Conservation (phyloP, 2,329 filamentous ascomycete species). For the Ophiostoma angusticollis region DNA sequence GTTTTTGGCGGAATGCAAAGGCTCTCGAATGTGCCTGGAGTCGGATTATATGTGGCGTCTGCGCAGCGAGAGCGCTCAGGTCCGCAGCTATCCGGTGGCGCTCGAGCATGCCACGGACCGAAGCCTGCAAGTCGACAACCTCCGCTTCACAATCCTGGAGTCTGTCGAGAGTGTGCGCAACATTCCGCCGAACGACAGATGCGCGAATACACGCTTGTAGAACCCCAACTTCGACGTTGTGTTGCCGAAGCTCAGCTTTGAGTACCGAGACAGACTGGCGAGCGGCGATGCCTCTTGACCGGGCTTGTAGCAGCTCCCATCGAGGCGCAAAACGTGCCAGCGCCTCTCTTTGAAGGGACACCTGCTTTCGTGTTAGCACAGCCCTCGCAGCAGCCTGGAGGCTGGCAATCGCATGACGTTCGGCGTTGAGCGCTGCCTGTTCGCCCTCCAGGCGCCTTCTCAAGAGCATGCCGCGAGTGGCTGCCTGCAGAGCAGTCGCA, state of each 20-base stretch:
- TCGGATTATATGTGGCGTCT: constrained; percentile 42
- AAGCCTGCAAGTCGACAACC: constrained; percentile 42
- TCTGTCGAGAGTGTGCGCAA: constrained; percentile 34
- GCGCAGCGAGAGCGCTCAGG: constrained; percentile 41
- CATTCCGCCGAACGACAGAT: constrained; percentile 37
- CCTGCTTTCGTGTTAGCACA: constrained; percentile 42
- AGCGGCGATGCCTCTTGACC: constrained; percentile 33
- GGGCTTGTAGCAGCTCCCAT: constrained; percentile 38
- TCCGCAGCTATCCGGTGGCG: constrained; percentile 37
- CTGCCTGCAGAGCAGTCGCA: constrained; percentile 50
- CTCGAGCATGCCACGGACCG: constrained; percentile 48
- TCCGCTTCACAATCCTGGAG: constrained; percentile 33
- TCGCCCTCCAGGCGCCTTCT: constrained; percentile 44
- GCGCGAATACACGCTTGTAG: constrained; percentile 43
- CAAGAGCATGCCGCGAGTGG: constrained; percentile 52
- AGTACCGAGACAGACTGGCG: constrained; percentile 31
- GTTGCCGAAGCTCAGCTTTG: constrained; percentile 35
- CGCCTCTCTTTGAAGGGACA: constrained; percentile 36
- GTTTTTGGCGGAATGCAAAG: constrained; percentile 47
- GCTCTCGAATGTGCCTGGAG: constrained; percentile 59
- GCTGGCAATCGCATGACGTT: constrained; percentile 36
- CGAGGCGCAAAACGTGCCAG: constrained; percentile 36
- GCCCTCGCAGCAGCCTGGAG: constrained; percentile 58
- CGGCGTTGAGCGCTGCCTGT: constrained; percentile 36
- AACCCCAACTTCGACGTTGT: constrained; percentile 29